phyloP scores from a whole-genome alignment of 345 rosid species.

The Sonneratia caseolaris region DNA sequence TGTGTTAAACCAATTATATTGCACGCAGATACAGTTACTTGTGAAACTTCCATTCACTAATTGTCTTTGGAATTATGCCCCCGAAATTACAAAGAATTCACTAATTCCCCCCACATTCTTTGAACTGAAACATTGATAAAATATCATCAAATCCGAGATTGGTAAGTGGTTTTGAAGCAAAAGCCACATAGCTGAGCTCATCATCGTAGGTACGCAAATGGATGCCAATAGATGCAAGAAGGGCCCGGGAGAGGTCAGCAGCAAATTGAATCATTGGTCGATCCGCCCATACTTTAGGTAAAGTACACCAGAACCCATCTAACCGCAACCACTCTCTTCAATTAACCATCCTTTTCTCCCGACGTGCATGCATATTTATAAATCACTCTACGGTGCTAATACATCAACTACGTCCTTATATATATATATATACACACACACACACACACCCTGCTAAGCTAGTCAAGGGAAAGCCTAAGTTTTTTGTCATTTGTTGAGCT shows the following conservation, averaged over 20 bases:
- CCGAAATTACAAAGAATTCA: too few relatives aligned
- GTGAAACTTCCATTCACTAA: neutral
- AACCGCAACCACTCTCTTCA: slow-evolving; percentile 11
- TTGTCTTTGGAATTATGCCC: too few relatives aligned
- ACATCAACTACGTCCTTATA: too few relatives aligned
- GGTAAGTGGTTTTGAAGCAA: neutral
- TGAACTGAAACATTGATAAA: neutral
- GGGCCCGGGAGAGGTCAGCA: slow-evolving; percentile 1
- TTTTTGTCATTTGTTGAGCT: too few relatives aligned
- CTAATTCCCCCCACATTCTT: neutral
- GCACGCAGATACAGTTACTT: neutral
- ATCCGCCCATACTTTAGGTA: slow-evolving; percentile 4
- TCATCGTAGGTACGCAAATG: neutral
- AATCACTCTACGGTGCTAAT: too few relatives aligned
- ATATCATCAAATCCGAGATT: neutral
- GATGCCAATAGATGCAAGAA: neutral
- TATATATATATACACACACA: too few relatives aligned
- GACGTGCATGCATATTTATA: neutral
- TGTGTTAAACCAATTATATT: too few relatives aligned
- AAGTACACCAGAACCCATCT: slow-evolving; percentile 9
- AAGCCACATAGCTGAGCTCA: neutral
- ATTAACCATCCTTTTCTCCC: neutral
- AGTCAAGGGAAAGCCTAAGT: too few relatives aligned
- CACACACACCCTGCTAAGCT: too few relatives aligned
- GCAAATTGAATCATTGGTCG: neutral